Base-by-base conservation (phyloP, 2,329 filamentous ascomycete genomes). In the Phaeosphaeriaceae sp. region DNA sequence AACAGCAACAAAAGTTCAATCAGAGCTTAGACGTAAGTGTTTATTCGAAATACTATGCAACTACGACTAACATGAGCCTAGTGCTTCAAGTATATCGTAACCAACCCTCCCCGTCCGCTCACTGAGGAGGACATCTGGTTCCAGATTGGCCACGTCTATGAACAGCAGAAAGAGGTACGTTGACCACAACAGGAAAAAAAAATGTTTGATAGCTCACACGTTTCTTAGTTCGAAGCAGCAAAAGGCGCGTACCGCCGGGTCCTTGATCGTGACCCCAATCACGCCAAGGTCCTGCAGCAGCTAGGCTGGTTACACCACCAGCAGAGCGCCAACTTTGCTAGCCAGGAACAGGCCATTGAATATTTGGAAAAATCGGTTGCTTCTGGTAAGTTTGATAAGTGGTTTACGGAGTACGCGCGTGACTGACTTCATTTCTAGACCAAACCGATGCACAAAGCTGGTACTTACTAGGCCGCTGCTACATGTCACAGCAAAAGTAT, bases 91-190 rank as follows among this genome's bases (percentile, higher is more conserved):
- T 97, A 96, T 72, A 99, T 99, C 61, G 92, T 97, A 56, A 88
- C 85, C 61, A 92, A 96, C 44, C 93, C 94, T 21, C 94, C 94
- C 3, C 87, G 90, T 3, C 94, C 94, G 2, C 76, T 99, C 63
- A 97, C 92, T 0, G 92, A 97, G 73, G 93, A 97, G 74, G 94
- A 99, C 65, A 99, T 99, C 52, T 97, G 93, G 93, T 99, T 99
- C 79, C 94, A 99, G 75, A 97, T 99, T 68, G 94, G 94, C 20
- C 94, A 99, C 73, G 94, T 99, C 41, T 92, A 99, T 67, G 94
- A 99, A 72, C 94, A 97, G 68, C 93, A 97, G 75, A 97, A 97
- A 81, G 94, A 99, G 68, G 92, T 96, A 81, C 77, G 91, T 82
- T 17, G 23, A 5, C n/a, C 18, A 30, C 30, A 7, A 18, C 12